Percentiles rank a stretch among this genome's conserved stretches.
phyloP scores from a whole-genome alignment of 371 early-diverging fungal species.

The Mucor sp. region DNA sequence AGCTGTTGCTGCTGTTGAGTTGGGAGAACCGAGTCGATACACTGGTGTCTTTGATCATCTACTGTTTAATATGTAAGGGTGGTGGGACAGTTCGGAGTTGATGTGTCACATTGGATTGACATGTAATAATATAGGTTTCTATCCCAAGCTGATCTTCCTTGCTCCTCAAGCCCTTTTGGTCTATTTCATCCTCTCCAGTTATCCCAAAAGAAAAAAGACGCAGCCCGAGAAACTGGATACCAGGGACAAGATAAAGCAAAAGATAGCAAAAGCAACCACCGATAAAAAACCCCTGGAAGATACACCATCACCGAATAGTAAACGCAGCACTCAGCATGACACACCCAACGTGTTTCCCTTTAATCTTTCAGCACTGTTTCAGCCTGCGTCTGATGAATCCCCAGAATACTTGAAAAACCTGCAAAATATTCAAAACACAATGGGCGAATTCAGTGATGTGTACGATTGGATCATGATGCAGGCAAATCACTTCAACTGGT shows the following conservation, averaged over 20 bases:
- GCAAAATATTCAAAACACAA: constrained; percentile 47
- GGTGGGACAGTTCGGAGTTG: not conserved
- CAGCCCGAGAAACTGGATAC: not conserved
- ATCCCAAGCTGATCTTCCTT: constrained; percentile 39
- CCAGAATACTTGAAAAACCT: constrained; percentile 46
- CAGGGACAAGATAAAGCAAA: not conserved
- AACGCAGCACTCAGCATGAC: not conserved
- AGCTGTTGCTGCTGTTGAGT: constrained; percentile 35
- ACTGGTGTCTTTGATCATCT: constrained; percentile 32
- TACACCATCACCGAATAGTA: not conserved
- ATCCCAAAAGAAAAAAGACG: constrained; percentile 13
- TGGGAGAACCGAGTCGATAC: constrained; percentile 48
- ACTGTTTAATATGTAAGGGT: constrained; percentile 38
- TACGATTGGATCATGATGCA: constrained; percentile 33
- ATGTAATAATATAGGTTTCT: constrained; percentile 29
- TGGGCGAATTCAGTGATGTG: constrained; percentile 41
- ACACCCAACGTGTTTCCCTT: constrained; percentile 8
- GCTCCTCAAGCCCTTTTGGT: constrained; percentile 36
- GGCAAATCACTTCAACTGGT: constrained; percentile 37
- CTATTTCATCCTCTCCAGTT: constrained; percentile 12
- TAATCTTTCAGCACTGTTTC: constrained; percentile 9
- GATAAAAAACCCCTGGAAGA: not conserved
- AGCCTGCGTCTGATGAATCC: constrained; percentile 30
- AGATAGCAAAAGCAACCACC: not conserved
- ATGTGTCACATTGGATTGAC: not conserved